Conservation (phyloP, 2,329 filamentous ascomycete species). For the Ophiostoma sp. region DNA sequence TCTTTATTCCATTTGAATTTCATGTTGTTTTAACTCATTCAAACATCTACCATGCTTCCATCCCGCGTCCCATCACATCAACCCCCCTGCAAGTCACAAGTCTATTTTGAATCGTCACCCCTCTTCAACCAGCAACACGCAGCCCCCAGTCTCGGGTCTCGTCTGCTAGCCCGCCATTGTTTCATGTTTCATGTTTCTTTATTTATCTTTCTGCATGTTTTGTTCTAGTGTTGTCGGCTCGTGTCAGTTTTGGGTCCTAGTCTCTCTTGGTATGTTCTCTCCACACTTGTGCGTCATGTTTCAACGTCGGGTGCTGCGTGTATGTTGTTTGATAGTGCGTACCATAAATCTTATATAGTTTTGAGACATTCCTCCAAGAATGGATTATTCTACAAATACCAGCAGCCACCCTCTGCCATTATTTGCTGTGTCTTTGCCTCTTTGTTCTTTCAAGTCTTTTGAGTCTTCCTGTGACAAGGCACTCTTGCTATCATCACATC, state of each 20-base stretch:
- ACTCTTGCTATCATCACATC: neutral
- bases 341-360: neutral
- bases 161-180: neutral
- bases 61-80: conserved; percentile 4
- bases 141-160: conserved; percentile 1
- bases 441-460: neutral
- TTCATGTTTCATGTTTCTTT: conserved; percentile 8
- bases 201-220: conserved; percentile 13
- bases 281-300: conserved; percentile 5
- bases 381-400: neutral
- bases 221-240: conserved; percentile 6
- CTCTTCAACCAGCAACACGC: neutral
- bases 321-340: neutral
- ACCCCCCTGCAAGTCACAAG: neutral
- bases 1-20: neutral
- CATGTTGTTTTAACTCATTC: neutral
- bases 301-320: neutral
- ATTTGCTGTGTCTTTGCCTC: no score
- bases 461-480: neutral
- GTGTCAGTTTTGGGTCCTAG: neutral
- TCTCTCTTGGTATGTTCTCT: neutral
- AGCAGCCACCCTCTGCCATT: neutral
- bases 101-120: conserved; percentile 1
- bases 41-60: neutral
- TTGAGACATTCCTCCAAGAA: neutral